Percentiles rank a stretch among this genome's conserved stretches.
Evolutionary conservation across 2,329 filamentous ascomycete genomes (phyloP).

Genomic region (Colletotrichum sp.): DNA sequence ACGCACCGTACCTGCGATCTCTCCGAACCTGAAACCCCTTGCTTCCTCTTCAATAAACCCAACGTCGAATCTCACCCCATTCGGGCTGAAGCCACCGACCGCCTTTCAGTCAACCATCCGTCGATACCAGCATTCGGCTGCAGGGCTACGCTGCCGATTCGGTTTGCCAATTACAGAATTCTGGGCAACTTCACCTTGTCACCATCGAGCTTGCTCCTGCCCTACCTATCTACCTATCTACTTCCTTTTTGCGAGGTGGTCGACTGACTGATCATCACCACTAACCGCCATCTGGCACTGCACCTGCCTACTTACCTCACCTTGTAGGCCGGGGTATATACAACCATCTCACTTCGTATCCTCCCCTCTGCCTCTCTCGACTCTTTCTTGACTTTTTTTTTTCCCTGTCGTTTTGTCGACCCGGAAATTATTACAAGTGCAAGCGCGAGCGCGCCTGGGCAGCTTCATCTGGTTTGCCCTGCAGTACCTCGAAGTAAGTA

Average conservation of each 20-base stretch:
- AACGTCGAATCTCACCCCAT: slow-evolving; percentile 16
- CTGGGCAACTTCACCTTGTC: not conserved
- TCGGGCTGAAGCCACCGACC: slow-evolving; percentile 20
- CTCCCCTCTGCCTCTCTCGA: not conserved
- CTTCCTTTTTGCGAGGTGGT: not conserved
- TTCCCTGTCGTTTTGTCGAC: not conserved
- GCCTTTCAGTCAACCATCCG: slow-evolving; percentile 6
- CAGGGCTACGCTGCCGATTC: slow-evolving; percentile 2
- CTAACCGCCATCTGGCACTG: not conserved
- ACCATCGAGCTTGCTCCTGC: not conserved
- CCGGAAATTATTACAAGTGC: not conserved
- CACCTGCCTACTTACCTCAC: not conserved
- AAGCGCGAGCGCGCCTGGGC: not conserved
- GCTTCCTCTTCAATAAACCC: slow-evolving; percentile 18
- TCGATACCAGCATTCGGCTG: slow-evolving; percentile 1
- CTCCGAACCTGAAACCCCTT: slow-evolving; percentile 23
- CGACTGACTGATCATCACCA: not conserved
- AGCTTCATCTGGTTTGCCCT: slow-evolving; percentile 2
- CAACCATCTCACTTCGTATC: not conserved
- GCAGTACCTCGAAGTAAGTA: not conserved
- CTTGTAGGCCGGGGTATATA: not conserved
- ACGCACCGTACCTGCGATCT: slow-evolving; percentile 15
- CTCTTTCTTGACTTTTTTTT: not conserved
- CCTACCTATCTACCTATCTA: not conserved
- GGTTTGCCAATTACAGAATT: not conserved